These are phyloP conservation scores for Picochlorum costavermella DNA, from an alignment of 139 green algal genomes.

Conservation along the genomic window DNA sequence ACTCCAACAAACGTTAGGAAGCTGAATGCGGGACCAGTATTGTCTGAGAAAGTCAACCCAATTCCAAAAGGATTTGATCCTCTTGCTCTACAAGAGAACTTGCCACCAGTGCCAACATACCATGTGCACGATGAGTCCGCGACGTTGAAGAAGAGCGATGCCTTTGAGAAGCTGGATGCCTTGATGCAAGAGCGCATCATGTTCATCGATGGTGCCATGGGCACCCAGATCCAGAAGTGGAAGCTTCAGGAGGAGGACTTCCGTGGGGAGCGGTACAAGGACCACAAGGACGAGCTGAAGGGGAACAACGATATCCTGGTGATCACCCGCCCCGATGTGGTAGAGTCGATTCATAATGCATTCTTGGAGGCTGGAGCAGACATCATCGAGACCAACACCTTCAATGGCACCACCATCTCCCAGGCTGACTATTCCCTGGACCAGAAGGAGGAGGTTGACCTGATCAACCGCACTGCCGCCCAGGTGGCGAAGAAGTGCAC, in stretches of 20 bases:
- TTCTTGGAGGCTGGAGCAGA: conserved; percentile 89
- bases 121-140: conserved; percentile 1
- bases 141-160: conserved; percentile 25
- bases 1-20: conserved; percentile 72
- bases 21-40: conserved; percentile 35
- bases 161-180: conserved; percentile 64
- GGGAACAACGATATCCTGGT: conserved; percentile 98
- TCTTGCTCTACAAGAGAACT: conserved; percentile 14
- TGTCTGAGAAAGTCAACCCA: conserved; percentile 17
- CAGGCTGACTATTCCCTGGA: conserved; percentile 93
- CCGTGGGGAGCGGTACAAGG: conserved; percentile 54
- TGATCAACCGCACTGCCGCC: conserved; percentile 85
- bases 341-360: conserved; percentile 83
- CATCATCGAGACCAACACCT: conserved; percentile 99
- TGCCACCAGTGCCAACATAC: conserved; percentile 22
- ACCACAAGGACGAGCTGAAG: conserved; percentile 87
- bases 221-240: conserved; percentile 75
- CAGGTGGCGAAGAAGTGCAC: conserved; percentile 73
- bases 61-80: conserved; percentile 15
- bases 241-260: conserved; percentile 90
- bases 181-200: conserved; percentile 84
- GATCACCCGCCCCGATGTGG: conserved; percentile 87
- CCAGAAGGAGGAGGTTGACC: conserved; percentile 68
- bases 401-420: conserved; percentile 84
- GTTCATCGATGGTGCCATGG: conserved; percentile 96